Percentiles rank a stretch among this genome's conserved stretches.
phyloP scores from a whole-genome alignment of 495 filamentous ascomycete species.

The Penicillium salamii region DNA sequence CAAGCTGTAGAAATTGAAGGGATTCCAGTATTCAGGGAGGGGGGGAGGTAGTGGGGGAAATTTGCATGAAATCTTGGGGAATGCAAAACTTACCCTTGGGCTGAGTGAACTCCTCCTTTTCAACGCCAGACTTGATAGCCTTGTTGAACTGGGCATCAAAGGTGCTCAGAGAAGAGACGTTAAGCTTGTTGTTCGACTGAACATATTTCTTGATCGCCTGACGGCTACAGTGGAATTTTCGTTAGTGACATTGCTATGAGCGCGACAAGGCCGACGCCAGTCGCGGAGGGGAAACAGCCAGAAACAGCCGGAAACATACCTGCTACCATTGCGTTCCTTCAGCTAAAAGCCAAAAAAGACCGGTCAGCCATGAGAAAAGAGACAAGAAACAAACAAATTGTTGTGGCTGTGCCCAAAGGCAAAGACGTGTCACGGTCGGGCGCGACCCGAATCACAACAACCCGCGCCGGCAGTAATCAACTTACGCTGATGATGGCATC shows the following conservation, averaged over 20 bases:
- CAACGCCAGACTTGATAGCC: conserved; percentile 83
- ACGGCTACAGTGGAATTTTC: conserved; percentile 58
- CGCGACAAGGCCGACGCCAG: too few species aligned
- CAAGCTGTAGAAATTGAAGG: not conserved
- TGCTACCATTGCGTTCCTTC: conserved; percentile 64
- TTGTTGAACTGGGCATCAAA: conserved; percentile 95
- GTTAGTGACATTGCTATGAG: conserved; percentile 11
- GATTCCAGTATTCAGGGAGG: too few species aligned
- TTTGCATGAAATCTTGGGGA: not conserved
- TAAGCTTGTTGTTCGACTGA: conserved; percentile 87
- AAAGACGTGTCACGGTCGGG: conserved; percentile 46
- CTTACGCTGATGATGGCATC: conserved; percentile 66
- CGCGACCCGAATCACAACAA: conserved; percentile 37
- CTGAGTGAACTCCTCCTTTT: conserved; percentile 84
- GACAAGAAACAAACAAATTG: conserved; percentile 11
- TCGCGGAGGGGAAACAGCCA: too few species aligned
- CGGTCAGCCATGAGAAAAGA: conserved; percentile 37
- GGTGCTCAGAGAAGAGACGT: conserved; percentile 59
- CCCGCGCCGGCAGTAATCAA: conserved; percentile 41
- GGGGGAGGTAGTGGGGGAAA: too few species aligned
- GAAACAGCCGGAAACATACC: conserved; percentile 46
- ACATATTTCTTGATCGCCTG: conserved; percentile 99
- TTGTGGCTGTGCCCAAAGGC: conserved; percentile 26
- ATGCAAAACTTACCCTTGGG: conserved; percentile 78
- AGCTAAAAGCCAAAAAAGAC: conserved; percentile 42